phyloP scores from a whole-genome alignment of 441 rosid species.

The Adansonia madagascariensis region DNA sequence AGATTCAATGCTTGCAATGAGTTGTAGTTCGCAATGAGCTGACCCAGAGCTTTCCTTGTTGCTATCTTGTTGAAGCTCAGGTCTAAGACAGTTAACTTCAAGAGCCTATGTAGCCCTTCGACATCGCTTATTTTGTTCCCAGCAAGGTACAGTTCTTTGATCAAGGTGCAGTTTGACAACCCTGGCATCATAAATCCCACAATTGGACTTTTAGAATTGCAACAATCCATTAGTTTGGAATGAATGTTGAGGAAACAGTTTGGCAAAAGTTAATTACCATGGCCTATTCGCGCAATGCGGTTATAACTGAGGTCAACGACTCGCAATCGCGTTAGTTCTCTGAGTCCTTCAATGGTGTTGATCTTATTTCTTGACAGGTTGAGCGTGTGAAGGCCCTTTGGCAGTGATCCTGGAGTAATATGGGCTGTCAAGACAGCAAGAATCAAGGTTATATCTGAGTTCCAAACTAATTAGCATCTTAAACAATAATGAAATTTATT shows the following conservation, averaged over 20 bases:
- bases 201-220: constrained; percentile 16
- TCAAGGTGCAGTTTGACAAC: constrained; percentile 76
- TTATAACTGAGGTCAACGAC: constrained; percentile 87
- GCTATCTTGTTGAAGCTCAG: constrained; percentile 93
- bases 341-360: constrained; percentile 74
- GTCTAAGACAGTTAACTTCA: constrained; percentile 83
- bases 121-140: constrained; percentile 89
- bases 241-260: not conserved
- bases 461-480: not conserved
- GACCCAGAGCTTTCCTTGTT: constrained; percentile 81
- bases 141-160: constrained; percentile 85
- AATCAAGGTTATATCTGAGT: not conserved
- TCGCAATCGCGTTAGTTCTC: constrained; percentile 79
- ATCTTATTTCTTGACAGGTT: constrained; percentile 86
- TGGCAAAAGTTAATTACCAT: constrained; percentile 51
- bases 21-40: constrained; percentile 86
- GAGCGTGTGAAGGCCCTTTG: constrained; percentile 81
- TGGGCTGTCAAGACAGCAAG: constrained; percentile 53
- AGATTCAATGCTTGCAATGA: constrained; percentile 78
- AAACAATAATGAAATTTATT: not conserved
- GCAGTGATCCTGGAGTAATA: constrained; percentile 70
- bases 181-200: constrained; percentile 46
- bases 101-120: constrained; percentile 85
- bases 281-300: constrained; percentile 83
- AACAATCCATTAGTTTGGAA: not conserved